A percentile compares a stretch with the other conserved stretches of the same genome.
Evolutionary conservation across 768 basidiomycete genomes (phyloP).

Genomic region (Lactarius trivialis): DNA sequence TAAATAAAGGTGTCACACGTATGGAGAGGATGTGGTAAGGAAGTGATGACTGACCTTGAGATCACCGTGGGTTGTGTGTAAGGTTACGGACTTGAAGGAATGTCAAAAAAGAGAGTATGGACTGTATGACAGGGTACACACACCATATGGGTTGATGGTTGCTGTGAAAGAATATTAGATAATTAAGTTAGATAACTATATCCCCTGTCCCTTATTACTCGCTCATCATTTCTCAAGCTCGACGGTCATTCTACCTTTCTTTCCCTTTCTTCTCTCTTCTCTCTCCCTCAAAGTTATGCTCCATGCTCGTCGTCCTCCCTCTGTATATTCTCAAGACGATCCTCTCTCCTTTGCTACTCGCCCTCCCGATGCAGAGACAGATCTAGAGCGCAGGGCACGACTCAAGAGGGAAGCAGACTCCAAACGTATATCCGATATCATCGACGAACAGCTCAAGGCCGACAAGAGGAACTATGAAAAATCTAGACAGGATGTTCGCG

Average conservation of each 20-base stretch:
- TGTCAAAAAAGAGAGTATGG: slow-evolving; percentile 12
- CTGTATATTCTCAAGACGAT: slow-evolving; percentile 63
- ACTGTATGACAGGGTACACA: background rate
- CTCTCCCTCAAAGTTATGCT: slow-evolving; percentile 33
- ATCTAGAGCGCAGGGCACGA: slow-evolving; percentile 52
- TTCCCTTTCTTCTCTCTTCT: slow-evolving; percentile 16
- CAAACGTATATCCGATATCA: slow-evolving; percentile 68
- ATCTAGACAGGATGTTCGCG: slow-evolving; percentile 72
- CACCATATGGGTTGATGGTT: slow-evolving; percentile 23
- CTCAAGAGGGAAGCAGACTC: slow-evolving; percentile 66
- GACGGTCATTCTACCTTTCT: slow-evolving; percentile 23
- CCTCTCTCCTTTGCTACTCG: slow-evolving; percentile 62
- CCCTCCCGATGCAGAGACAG: slow-evolving; percentile 61
- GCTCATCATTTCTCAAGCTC: background rate
- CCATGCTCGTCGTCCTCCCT: slow-evolving; percentile 54
- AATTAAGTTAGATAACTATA: background rate
- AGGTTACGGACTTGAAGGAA: slow-evolving; percentile 72
- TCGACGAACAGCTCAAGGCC: slow-evolving; percentile 70
- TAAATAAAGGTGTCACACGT: slow-evolving; percentile 29
- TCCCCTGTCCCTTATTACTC: background rate
- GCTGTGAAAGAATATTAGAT: background rate
- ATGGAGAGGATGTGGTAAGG: background rate
- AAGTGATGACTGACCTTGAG: slow-evolving; percentile 58
- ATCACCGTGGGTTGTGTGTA: slow-evolving; percentile 92
- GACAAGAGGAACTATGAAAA: slow-evolving; percentile 62